These are phyloP conservation scores for Kewa caespitosa DNA, from an alignment of 179 eudicot species.

Conservation along the genomic window DNA sequence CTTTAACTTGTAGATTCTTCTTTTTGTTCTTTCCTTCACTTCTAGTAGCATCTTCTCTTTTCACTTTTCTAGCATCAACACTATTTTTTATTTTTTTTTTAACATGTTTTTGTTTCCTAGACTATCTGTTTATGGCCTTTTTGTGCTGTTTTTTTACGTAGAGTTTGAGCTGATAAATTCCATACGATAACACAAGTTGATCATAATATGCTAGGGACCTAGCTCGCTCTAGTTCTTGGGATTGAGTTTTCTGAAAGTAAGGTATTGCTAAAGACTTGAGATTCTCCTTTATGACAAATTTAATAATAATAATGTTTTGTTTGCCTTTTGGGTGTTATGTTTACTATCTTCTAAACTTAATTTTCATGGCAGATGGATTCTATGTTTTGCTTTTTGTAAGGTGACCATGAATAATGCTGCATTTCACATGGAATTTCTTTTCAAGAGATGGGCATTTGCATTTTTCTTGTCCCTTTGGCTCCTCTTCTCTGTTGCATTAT, in stretches of 20 bases:
- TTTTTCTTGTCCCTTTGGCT: constrained; percentile 48
- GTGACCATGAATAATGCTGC: constrained; percentile 20
- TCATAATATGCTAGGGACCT: too few species aligned
- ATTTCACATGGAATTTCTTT: constrained; percentile 52
- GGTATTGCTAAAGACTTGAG: constrained; percentile 38
- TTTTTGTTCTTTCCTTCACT: constrained; percentile 21
- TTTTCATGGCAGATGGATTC: constrained; percentile 24
- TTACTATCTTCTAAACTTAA: background rate
- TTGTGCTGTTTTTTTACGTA: background rate
- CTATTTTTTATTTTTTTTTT: background rate
- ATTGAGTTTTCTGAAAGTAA: constrained; percentile 37
- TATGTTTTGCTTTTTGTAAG: constrained; percentile 18
- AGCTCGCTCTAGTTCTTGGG: constrained; percentile 18
- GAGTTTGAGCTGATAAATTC: background rate
- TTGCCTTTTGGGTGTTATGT: constrained; percentile 19
- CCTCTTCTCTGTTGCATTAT: constrained; percentile 44
- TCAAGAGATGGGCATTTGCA: constrained; percentile 43
- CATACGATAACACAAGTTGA: too few species aligned
- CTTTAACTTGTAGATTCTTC: background rate
- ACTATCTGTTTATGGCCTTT: too few species aligned
- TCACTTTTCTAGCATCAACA: background rate
- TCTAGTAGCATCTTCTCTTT: constrained; percentile 20
- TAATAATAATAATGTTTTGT: too few species aligned
- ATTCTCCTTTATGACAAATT: constrained; percentile 7
- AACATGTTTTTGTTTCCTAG: background rate